Evolutionary conservation across 2,329 filamentous ascomycete genomes (phyloP).

Genomic region (Colletotrichum sp.): DNA sequence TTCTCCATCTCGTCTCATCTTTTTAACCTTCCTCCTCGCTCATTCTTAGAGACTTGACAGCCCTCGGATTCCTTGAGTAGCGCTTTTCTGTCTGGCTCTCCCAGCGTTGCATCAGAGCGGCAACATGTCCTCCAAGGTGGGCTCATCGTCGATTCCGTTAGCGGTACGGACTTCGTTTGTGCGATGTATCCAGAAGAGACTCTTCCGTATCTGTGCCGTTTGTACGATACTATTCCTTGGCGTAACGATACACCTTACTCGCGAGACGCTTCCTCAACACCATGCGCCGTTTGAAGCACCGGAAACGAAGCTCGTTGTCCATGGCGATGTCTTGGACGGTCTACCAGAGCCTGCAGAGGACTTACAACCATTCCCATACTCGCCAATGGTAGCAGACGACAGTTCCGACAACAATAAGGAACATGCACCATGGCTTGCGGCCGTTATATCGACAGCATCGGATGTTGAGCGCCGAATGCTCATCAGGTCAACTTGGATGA

Average conservation of each 20-base stretch:
- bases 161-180: not conserved
- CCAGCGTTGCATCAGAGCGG: not conserved
- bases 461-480: conserved; percentile 32
- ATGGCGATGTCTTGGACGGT: conserved; percentile 8
- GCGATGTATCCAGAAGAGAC: conserved; percentile 1
- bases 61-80: not conserved
- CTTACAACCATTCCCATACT: conserved; percentile 27
- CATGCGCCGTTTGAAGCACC: conserved; percentile 16
- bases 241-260: not conserved
- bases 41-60: not conserved
- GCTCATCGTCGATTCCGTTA: not conserved
- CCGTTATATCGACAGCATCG: conserved; percentile 31
- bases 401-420: not conserved
- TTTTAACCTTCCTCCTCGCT: not conserved
- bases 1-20: conserved; percentile 11
- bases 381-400: conserved; percentile 22
- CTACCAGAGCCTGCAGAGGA: conserved; percentile 17
- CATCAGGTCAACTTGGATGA: conserved; percentile 37
- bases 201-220: conserved; percentile 1
- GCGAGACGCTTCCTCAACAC: not conserved
- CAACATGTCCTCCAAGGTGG: not conserved
- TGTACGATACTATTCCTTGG: not conserved
- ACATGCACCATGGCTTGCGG: conserved; percentile 29
- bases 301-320: conserved; percentile 8
- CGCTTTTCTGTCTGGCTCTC: not conserved